Evolutionary conservation across 768 basidiomycete genomes (phyloP), one percentile per base, ranked within the genome.

Genomic region (Pholiota molesta): DNA sequence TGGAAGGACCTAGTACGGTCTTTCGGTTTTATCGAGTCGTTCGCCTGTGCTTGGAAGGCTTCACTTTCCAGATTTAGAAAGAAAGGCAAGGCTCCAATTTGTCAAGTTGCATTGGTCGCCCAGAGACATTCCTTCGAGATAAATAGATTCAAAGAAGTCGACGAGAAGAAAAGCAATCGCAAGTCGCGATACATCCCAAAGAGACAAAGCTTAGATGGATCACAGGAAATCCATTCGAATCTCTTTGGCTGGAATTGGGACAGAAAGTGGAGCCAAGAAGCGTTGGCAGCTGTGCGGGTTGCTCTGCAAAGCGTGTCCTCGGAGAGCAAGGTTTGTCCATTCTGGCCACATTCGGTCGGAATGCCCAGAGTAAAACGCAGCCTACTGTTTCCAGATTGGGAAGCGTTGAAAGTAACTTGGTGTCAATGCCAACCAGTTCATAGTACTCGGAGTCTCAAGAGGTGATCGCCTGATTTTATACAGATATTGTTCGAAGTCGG

Each of bases 221-320:
- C 57, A 21, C 44, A 45, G 3, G 68, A 60, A 16, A 66, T 51
- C 68, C 69, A 67, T 49, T 67, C 69, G 23, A 68, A 67, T n/a
- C 31, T 61, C 55, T 54, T 57, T 14, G 69, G 62, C 21, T 55
- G 59, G 37, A 70, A 62, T 26, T 58, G 52, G n/a, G 63, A 64
- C 14, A 68, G 55, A 45, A 68, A 64, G 3, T 23, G 44, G n/a
- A 62, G 33, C 57, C 61, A 66, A 17, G 61, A 66, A 35, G 35
- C 39, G 31, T 62, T 57, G 9, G 61, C 42, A 19, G 28, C 39
- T n/a, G 17, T 21, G 6, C 47, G 28, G 23, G 44, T 23, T 19
- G 65, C 62, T 13, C 54, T 59, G 56, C 60, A 52, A 9, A 68
- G 52, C 17, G 59, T 55, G 19, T 65, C 66, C 44, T 65, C 61